These are phyloP conservation scores for Nakaseomyces sp. DNA, from an alignment of 1,139 yeast genomes.

Conservation along the genomic window DNA sequence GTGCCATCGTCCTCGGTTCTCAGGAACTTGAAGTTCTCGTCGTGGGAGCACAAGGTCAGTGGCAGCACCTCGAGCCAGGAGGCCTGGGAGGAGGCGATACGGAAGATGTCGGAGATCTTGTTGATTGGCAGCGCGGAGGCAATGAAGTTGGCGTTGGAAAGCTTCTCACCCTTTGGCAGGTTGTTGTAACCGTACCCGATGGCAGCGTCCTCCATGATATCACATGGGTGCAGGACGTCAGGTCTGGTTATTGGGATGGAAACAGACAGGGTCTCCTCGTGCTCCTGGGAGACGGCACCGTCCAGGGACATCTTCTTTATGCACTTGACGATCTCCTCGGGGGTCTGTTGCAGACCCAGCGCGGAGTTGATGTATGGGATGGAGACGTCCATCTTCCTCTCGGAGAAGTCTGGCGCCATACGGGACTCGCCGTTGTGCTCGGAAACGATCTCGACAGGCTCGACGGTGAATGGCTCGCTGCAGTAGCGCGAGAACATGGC, in stretches of 20 bases:
- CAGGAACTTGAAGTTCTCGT: constrained; percentile 86
- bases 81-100: constrained; percentile 86
- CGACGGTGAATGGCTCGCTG: constrained; percentile 67
- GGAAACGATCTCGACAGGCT: constrained; percentile 79
- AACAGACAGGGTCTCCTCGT: constrained; percentile 54
- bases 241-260: constrained; percentile 87
- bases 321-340: constrained; percentile 59
- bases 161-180: constrained; percentile 72
- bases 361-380: constrained; percentile 83
- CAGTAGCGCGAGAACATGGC: constrained; percentile 94
- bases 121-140: constrained; percentile 87
- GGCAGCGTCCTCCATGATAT: constrained; percentile 97
- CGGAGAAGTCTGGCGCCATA: constrained; percentile 61
- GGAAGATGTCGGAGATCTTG: constrained; percentile 81
- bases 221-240: constrained; percentile 94
- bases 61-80: constrained; percentile 97
- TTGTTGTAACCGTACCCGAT: constrained; percentile 93
- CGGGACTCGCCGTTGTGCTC: constrained; percentile 76
- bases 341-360: constrained; percentile 66
- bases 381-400: constrained; percentile 68
- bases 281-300: constrained; percentile 46
- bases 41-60: constrained; percentile 88
- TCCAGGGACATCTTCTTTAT: constrained; percentile 73
- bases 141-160: constrained; percentile 62
- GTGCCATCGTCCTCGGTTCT: constrained; percentile 66